Evolutionary conservation across 768 basidiomycete genomes (phyloP).

Genomic region (Naematelia aurantialba): DNA sequence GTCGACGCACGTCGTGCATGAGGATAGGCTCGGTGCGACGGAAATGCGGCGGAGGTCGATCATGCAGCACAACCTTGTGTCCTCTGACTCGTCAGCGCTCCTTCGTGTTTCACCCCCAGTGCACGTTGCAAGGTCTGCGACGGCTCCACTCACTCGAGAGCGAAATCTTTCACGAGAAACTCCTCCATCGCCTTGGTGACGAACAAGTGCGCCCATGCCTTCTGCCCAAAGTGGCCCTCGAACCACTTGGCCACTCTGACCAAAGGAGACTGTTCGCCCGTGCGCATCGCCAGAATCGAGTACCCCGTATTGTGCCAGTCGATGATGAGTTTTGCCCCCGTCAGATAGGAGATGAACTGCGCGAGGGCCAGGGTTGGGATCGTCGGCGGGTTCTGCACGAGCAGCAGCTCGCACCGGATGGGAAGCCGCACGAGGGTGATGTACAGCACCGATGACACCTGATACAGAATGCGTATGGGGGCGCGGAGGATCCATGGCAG

Average conservation of each 20-base stretch:
- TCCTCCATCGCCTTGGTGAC: slow-evolving; percentile 85
- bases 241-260: slow-evolving; percentile 78
- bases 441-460: slow-evolving; percentile 62
- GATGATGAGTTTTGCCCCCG: slow-evolving; percentile 82
- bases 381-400: slow-evolving; percentile 97
- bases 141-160: slow-evolving; percentile 61
- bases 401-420: slow-evolving; percentile 63
- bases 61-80: slow-evolving; percentile 71
- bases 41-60: slow-evolving; percentile 84
- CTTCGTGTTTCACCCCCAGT: no score
- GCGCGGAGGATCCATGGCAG: slow-evolving; percentile 60
- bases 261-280: slow-evolving; percentile 66
- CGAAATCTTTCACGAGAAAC: slow-evolving; percentile 67
- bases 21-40: slow-evolving; percentile 66
- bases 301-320: slow-evolving; percentile 99
- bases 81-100: slow-evolving; percentile 58
- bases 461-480: slow-evolving; percentile 73
- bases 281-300: slow-evolving; percentile 78
- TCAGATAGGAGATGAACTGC: slow-evolving; percentile 64
- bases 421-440: slow-evolving; percentile 63
- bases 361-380: slow-evolving; percentile 89
- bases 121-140: not conserved
- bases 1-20: slow-evolving; percentile 63
- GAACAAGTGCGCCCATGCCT: slow-evolving; percentile 84
- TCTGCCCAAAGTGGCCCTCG: slow-evolving; percentile 71